These are phyloP conservation scores for Aureobasidium musti DNA, from an alignment of 2,329 filamentous ascomycete species.

Conservation along the genomic window DNA sequence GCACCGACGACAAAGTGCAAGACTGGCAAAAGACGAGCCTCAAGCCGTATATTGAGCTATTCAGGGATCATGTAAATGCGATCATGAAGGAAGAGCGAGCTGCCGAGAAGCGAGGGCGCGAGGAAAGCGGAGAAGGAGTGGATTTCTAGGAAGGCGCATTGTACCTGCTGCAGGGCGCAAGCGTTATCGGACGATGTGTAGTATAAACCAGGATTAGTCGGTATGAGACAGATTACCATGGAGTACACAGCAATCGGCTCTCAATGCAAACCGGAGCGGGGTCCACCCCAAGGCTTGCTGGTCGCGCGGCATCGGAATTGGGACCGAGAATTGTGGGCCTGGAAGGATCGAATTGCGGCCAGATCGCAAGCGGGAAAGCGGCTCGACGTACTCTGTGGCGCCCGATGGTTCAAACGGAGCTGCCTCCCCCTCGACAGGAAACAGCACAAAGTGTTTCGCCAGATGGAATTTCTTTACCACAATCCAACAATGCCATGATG, in stretches of 20 bases:
- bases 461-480: background rate
- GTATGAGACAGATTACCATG: background rate
- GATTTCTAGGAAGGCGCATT: conserved; percentile 60
- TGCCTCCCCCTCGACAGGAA: conserved; percentile 3
- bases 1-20: conserved; percentile 51
- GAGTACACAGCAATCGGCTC: too few relatives aligned
- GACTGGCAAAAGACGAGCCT: conserved; percentile 98
- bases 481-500: conserved; percentile 17
- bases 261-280: background rate
- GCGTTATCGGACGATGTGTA: background rate
- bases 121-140: conserved; percentile 58
- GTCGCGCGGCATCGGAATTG: background rate
- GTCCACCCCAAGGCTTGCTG: background rate
- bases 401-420: background rate
- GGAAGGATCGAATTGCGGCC: background rate
- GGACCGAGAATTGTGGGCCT: background rate
- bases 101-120: conserved; percentile 56
- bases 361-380: conserved; percentile 3
- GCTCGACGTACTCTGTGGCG: conserved; percentile 8
- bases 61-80: conserved; percentile 74
- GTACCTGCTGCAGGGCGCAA: background rate
- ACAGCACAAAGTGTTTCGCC: background rate
- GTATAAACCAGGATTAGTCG: background rate
- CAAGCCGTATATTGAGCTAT: conserved; percentile 89
- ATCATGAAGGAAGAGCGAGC: conserved; percentile 72